These are phyloP conservation scores for Begonia masoniana DNA, from an alignment of 306 rosid species.

Conservation along the genomic window DNA sequence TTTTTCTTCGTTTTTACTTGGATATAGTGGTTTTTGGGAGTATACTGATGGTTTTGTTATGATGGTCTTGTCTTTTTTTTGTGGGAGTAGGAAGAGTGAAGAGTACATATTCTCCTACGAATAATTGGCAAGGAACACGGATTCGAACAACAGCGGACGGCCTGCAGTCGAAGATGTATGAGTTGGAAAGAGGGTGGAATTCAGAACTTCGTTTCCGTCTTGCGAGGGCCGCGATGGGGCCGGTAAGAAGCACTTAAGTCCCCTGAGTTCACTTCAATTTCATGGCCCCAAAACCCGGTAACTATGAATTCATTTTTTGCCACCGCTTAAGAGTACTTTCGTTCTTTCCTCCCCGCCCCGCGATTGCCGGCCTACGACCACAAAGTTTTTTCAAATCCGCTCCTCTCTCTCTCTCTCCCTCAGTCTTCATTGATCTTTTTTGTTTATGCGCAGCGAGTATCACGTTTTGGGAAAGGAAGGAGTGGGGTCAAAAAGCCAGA, in stretches of 20 bases:
- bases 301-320: slow-evolving; percentile 7
- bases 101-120: no score
- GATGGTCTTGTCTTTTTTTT: neutral
- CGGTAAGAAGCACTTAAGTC: slow-evolving; percentile 11
- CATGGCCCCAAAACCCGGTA: slow-evolving; percentile 16
- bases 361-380: slow-evolving; percentile 58
- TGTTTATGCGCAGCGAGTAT: slow-evolving; percentile 52
- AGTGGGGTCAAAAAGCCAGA: slow-evolving; percentile 91
- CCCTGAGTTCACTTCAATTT: slow-evolving; percentile 2
- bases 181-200: slow-evolving; percentile 22
- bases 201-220: slow-evolving; percentile 3
- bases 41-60: slow-evolving; percentile 3
- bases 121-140: slow-evolving; percentile 46
- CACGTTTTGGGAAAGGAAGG: slow-evolving; percentile 83
- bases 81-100: slow-evolving; percentile 1
- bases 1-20: no score
- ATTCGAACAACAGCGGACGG: slow-evolving; percentile 29
- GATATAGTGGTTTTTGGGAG: neutral
- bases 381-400: slow-evolving; percentile 45
- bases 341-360: slow-evolving; percentile 41
- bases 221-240: slow-evolving; percentile 1
- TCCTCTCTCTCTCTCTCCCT: neutral
- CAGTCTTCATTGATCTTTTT: neutral
- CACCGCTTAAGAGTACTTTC: slow-evolving; percentile 22
- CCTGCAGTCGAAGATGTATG: slow-evolving; percentile 19